Evolutionary conservation across 73 alveolate species (phyloP), one percentile per base, ranked within the genome.

Genomic region (Chromera velia): DNA sequence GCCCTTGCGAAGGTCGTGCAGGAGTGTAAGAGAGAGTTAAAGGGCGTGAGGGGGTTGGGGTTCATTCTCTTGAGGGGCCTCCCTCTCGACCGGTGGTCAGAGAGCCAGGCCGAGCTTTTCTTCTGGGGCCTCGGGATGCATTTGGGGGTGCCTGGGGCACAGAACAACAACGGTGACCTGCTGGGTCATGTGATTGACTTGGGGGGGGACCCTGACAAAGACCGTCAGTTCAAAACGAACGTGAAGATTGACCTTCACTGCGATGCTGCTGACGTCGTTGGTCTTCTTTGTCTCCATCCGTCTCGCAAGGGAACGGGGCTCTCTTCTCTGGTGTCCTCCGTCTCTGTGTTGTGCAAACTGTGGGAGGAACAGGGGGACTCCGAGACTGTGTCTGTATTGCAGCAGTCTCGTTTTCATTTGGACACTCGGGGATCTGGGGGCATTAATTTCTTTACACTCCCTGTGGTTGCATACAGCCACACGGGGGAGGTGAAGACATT

Each of bases 401-500:
- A 22, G 22, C 26, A 48, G 28, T 24, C 18, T 24, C 28, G 26
- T 48, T 48, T 48, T 27, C 26, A 48, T 27, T 7, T 48, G 67
- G 67, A 48, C 28, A 48, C 67, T 27, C 67, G 67, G 28, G 67
- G 67, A 24, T 24, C 18, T 0, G 67, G 67, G 26, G 67, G 67
- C 67, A 48, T 27, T 27, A 48, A 27, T 24, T 27, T 22, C 26
- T 24, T 48, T 24, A 24, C 67, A 24, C 18, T 48, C 67, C 18
- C 28, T 24, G 28, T 27, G 0, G 67, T 48, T 24, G 26, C 28
- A 24, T 7, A 48, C 67, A 22, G 26, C 67, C 18, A 48, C 28
- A n/a, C n/a, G n/a, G 67, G 67, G 67, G 67, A 48, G 18, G 28
- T 48, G n/a, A 48, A 48, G 67, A 48, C 67, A 24, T 48, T 48